Percentiles rank a stretch among this genome's conserved stretches.
phyloP scores from a whole-genome alignment of 768 basidiomycete species.

The Gymnopilus dilepis region DNA sequence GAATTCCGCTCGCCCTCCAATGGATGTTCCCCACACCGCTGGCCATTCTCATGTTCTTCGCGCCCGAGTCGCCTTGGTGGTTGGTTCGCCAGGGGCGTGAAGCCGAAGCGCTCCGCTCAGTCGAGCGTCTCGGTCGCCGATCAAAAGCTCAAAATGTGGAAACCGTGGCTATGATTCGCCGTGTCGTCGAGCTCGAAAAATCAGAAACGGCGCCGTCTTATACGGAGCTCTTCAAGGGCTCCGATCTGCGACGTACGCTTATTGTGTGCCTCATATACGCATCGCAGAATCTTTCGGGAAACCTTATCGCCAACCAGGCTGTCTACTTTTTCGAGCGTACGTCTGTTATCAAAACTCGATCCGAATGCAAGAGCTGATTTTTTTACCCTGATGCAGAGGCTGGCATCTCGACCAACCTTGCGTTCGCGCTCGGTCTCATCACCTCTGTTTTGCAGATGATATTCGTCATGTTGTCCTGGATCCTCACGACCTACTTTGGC shows the following conservation, averaged over 20 bases:
- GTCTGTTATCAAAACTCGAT: not conserved
- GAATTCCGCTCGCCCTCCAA: slow-evolving; percentile 2
- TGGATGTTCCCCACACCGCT: slow-evolving; percentile 2
- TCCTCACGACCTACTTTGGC: slow-evolving; percentile 3
- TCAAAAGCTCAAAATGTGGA: not conserved
- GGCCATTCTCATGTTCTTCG: not conserved
- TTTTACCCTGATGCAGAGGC: not conserved
- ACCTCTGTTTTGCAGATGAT: not conserved
- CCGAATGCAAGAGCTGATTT: not conserved
- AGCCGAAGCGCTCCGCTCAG: not conserved
- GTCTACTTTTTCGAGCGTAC: slow-evolving; percentile 4
- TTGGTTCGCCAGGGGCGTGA: slow-evolving; percentile 3
- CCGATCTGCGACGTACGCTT: not conserved
- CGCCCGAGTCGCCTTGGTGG: slow-evolving; percentile 5
- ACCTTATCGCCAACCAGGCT: slow-evolving; percentile 4
- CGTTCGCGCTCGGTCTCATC: slow-evolving; percentile 1
- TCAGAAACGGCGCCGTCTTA: slow-evolving; percentile 5
- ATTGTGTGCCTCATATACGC: slow-evolving; percentile 1
- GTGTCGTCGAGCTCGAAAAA: not conserved
- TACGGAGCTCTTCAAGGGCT: not conserved
- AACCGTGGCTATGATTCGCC: slow-evolving; percentile 3
- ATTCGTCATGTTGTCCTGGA: not conserved
- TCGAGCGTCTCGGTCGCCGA: not conserved
- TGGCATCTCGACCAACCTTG: slow-evolving; percentile 8
- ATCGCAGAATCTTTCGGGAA: not conserved